Percentiles rank a stretch among this genome's conserved stretches.
phyloP scores from a whole-genome alignment of 2,329 filamentous ascomycete genomes.

The Epichloe typhina region DNA sequence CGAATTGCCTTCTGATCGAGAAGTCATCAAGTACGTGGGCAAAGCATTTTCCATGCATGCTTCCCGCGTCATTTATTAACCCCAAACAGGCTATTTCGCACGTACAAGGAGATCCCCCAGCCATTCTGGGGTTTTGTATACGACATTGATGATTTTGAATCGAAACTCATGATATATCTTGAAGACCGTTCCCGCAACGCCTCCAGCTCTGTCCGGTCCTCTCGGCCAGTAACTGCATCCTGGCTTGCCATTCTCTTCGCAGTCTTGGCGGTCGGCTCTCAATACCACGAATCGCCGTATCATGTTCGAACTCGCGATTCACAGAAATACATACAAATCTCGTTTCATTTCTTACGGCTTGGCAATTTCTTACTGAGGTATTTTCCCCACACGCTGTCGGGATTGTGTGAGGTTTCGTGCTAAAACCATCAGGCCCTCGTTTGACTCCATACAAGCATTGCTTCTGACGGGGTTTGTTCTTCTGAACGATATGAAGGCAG shows the following conservation, averaged over 20 bases:
- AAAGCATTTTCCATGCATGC: background rate
- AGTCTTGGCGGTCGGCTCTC: constrained; percentile 51
- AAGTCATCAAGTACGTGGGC: constrained; percentile 50
- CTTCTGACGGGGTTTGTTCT: constrained; percentile 50
- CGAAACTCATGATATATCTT: constrained; percentile 50
- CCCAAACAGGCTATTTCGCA: constrained; percentile 41
- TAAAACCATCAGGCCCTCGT: constrained; percentile 35
- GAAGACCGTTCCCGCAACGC: constrained; percentile 48
- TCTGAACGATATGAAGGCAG: constrained; percentile 56
- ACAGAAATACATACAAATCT: constrained; percentile 49
- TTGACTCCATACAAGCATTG: constrained; percentile 52
- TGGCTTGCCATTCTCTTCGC: constrained; percentile 55
- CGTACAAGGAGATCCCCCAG: constrained; percentile 54
- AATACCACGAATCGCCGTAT: constrained; percentile 53
- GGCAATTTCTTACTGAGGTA: constrained; percentile 44
- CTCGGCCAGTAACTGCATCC: constrained; percentile 44
- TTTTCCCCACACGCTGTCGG: constrained; percentile 22
- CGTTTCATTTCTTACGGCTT: constrained; percentile 50
- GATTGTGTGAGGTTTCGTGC: constrained; percentile 4
- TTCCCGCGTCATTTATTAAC: constrained; percentile 4
- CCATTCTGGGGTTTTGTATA: constrained; percentile 57
- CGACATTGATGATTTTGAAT: constrained; percentile 52
- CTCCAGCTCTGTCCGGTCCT: constrained; percentile 29
- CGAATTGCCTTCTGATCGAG: constrained; percentile 49
- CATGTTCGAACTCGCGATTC: constrained; percentile 45